Evolutionary conservation across 2,329 filamentous ascomycete species (phyloP), one percentile per base, ranked within the genome.

Genomic region (Aspergillus fumigatiaffinis): DNA sequence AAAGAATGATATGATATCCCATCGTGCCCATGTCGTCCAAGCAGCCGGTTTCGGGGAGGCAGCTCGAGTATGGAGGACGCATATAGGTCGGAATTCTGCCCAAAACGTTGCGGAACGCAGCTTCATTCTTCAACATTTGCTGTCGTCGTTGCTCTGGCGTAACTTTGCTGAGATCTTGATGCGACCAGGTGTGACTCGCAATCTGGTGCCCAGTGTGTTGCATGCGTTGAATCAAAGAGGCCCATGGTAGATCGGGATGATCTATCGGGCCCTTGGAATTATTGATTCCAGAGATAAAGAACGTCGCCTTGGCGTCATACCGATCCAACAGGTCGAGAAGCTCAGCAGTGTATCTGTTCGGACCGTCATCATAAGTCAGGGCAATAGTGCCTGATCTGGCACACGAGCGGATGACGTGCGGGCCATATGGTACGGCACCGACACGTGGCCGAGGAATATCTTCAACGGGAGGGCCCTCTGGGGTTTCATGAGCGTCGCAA

Each of bases 291-390:
- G 76, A 84, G 59, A 89, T 78, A 71, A 88, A 89, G 69, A 90
- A 90, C 1, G 87, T 89, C 1, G 85, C 87, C 61, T 84, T 86
- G 14, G 84, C 85, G 28, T 80, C 75, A 66, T 87, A 86, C 26
- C 74, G 76, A 58, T 80, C 78, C 49, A 89, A 78, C 54, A 87
- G 76, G 64, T 88, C 82, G 12, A 89, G 77, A 12, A 89, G 78
- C 59, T 86, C 81, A 44, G 74, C 72, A 1, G 86, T 89, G 70
- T 85, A 87, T 21, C 78, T 71, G 61, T 82, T 83, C 23, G 86
- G 87, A 1, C 87, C 87, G 68, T 89, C 87, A 63, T 89, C 87
- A 63, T 83, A 89, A 0, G 86, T 89, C 55, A 89, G 70, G 20
- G 87, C 87, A 63, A 89, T 80, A 10, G 83, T 83, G 53, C 85